Percentiles rank a stretch among this genome's conserved stretches.
Evolutionary conservation across 768 basidiomycete species (phyloP).

Genomic region (Rhizopogon salebrosus): DNA sequence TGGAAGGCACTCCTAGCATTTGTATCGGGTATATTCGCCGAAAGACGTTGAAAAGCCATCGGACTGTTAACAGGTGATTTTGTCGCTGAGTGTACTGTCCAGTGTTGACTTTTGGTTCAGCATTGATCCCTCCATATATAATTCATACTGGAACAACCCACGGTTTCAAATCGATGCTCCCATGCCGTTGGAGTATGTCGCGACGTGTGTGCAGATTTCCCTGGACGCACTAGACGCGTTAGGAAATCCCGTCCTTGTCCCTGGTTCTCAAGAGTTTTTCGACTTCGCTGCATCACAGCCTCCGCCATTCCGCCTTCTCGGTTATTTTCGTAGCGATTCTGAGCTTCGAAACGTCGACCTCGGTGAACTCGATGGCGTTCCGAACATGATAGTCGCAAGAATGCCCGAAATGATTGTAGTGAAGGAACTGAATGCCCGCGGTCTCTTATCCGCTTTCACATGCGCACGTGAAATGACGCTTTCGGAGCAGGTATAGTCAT

Average conservation of each 20-base stretch:
- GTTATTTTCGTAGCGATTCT: slow-evolving; percentile 30
- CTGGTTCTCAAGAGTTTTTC: slow-evolving; percentile 34
- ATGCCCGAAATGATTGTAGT: slow-evolving; percentile 36
- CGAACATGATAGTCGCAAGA: slow-evolving; percentile 40
- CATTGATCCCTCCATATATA: slow-evolving; percentile 27
- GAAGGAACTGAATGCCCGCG: slow-evolving; percentile 34
- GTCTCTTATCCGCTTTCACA: slow-evolving; percentile 31
- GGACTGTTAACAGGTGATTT: neutral
- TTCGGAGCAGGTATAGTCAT: slow-evolving; percentile 13
- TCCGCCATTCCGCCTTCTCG: slow-evolving; percentile 38
- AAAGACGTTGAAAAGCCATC: slow-evolving; percentile 17
- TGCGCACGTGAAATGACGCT: slow-evolving; percentile 29
- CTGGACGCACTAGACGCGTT: slow-evolving; percentile 40
- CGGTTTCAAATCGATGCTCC: slow-evolving; percentile 37
- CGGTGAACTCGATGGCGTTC: slow-evolving; percentile 37
- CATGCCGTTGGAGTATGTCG: slow-evolving; percentile 38
- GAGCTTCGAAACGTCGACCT: slow-evolving; percentile 35
- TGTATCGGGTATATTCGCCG: slow-evolving; percentile 50
- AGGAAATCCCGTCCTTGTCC: slow-evolving; percentile 35
- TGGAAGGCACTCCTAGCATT: slow-evolving; percentile 41
- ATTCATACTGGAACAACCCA: slow-evolving; percentile 26
- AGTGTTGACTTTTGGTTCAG: slow-evolving; percentile 12
- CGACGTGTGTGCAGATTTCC: slow-evolving; percentile 36
- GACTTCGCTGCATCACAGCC: slow-evolving; percentile 28
- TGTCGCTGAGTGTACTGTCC: slow-evolving; percentile 1